These are phyloP conservation scores for Suillus hirtellus DNA, from an alignment of 768 basidiomycete species.

Conservation along the genomic window DNA sequence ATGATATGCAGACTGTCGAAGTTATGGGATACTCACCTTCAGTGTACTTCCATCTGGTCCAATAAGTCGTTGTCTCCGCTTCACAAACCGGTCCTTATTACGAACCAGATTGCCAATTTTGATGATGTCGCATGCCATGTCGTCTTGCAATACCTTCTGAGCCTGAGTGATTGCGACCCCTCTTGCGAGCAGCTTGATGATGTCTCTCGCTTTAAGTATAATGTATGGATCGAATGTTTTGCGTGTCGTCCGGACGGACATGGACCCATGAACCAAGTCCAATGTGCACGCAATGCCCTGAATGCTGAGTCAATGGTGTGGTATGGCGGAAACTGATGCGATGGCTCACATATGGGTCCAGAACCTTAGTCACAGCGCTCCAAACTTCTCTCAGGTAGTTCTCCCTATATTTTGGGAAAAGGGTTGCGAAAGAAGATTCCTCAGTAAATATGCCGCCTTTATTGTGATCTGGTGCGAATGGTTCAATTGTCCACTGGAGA, in stretches of 20 bases:
- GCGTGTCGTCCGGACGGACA: constrained; percentile 95
- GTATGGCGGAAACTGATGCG: constrained; percentile 17
- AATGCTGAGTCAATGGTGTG: constrained; percentile 6
- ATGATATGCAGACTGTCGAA: not conserved
- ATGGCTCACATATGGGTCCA: constrained; percentile 71
- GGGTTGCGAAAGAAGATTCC: constrained; percentile 96
- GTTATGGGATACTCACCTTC: constrained; percentile 56
- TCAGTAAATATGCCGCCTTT: constrained; percentile 84
- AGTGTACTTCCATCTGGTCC: constrained; percentile 97
- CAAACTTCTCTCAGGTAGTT: constrained; percentile 94
- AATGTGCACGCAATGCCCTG: constrained; percentile 90
- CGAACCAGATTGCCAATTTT: constrained; percentile 93
- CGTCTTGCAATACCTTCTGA: constrained; percentile 87
- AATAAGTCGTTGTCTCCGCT: constrained; percentile 93
- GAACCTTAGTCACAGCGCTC: constrained; percentile 82
- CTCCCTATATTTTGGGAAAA: constrained; percentile 98
- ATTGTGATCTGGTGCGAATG: constrained; percentile 75
- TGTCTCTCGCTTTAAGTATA: constrained; percentile 92
- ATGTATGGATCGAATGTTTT: constrained; percentile 98
- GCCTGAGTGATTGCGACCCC: constrained; percentile 87
- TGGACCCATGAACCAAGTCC: constrained; percentile 93
- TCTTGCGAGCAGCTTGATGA: constrained; percentile 93
- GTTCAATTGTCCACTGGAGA: constrained; percentile 82
- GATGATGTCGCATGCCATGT: constrained; percentile 92
- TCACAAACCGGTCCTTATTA: constrained; percentile 97